These are phyloP conservation scores for Hemerocallis citrina DNA, from an alignment of 106 monocot genomes.

Conservation along the genomic window DNA sequence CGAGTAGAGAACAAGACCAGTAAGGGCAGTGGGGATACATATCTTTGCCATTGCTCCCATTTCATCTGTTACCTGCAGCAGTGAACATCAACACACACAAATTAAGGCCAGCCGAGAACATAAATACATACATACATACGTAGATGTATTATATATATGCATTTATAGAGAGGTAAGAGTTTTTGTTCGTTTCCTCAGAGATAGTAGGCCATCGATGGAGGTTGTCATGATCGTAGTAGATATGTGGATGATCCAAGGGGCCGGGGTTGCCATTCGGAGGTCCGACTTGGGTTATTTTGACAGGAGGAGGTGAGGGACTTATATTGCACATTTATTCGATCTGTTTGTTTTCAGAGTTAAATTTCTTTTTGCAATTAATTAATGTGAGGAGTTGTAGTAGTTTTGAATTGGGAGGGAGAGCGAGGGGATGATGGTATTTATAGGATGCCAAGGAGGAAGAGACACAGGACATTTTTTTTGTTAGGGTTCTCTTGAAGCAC, in stretches of 20 bases:
- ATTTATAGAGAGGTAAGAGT: background rate
- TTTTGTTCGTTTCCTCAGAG: conserved; percentile 29
- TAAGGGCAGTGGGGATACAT: conserved; percentile 62
- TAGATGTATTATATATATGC: background rate
- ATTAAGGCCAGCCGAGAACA: too few relatives aligned
- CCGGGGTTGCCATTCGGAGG: conserved; percentile 5
- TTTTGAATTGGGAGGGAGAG: conserved; percentile 6
- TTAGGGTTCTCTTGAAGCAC: too few relatives aligned
- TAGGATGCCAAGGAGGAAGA: too few relatives aligned
- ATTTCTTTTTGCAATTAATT: too few relatives aligned
- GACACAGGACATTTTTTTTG: too few relatives aligned
- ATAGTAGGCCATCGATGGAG: conserved; percentile 36
- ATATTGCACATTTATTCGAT: conserved; percentile 17
- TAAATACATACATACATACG: too few relatives aligned
- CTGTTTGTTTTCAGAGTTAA: too few relatives aligned
- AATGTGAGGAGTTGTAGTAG: too few relatives aligned
- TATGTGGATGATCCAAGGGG: background rate
- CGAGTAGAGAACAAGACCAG: conserved; percentile 84
- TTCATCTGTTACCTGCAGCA: conserved; percentile 74
- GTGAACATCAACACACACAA: too few relatives aligned
- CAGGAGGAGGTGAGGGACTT: conserved; percentile 11
- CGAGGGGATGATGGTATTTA: background rate
- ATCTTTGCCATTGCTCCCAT: conserved; percentile 58
- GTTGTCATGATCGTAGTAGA: background rate
- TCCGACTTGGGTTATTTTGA: conserved; percentile 16